These are phyloP conservation scores for Ramularia endophylla DNA, from an alignment of 2,329 filamentous ascomycete species.

Conservation along the genomic window DNA sequence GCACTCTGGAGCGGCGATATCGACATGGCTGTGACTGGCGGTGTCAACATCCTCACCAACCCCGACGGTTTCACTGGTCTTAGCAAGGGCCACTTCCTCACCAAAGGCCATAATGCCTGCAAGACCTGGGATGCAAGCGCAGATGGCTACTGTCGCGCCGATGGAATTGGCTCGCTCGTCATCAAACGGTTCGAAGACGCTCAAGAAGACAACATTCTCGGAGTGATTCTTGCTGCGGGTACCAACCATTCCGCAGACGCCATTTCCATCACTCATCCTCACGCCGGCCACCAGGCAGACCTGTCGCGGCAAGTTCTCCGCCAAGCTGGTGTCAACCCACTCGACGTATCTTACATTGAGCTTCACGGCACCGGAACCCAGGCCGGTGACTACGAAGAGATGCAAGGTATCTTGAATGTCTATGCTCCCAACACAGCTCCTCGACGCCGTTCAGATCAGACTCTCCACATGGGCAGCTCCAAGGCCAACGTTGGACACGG, in stretches of 20 bases:
- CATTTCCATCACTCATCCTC: constrained; percentile 15
- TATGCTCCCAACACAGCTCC: background rate
- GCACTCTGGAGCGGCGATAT: constrained; percentile 26
- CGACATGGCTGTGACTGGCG: constrained; percentile 28
- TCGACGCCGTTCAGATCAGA: constrained; percentile 6
- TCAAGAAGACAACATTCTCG: constrained; percentile 23
- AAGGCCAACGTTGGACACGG: constrained; percentile 29
- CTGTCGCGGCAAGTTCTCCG: constrained; percentile 8
- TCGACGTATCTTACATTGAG: constrained; percentile 14
- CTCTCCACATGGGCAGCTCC: constrained; percentile 20
- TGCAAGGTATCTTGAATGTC: constrained; percentile 6
- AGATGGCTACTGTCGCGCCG: constrained; percentile 30
- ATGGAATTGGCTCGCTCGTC: constrained; percentile 23
- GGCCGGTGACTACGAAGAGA: constrained; percentile 19
- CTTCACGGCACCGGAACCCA: constrained; percentile 19
- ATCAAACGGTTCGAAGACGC: constrained; percentile 31
- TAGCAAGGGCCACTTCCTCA: constrained; percentile 23
- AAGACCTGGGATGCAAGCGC: constrained; percentile 25
- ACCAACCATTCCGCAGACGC: constrained; percentile 15
- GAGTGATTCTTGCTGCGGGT: constrained; percentile 8
- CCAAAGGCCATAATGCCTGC: constrained; percentile 16
- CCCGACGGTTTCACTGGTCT: constrained; percentile 23
- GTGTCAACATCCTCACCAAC: constrained; percentile 26
- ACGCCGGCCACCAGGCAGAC: constrained; percentile 14
- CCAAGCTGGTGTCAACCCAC: constrained; percentile 10